These are phyloP conservation scores for Trifolium subterraneum DNA, from an alignment of 306 rosid genomes.

Conservation along the genomic window DNA sequence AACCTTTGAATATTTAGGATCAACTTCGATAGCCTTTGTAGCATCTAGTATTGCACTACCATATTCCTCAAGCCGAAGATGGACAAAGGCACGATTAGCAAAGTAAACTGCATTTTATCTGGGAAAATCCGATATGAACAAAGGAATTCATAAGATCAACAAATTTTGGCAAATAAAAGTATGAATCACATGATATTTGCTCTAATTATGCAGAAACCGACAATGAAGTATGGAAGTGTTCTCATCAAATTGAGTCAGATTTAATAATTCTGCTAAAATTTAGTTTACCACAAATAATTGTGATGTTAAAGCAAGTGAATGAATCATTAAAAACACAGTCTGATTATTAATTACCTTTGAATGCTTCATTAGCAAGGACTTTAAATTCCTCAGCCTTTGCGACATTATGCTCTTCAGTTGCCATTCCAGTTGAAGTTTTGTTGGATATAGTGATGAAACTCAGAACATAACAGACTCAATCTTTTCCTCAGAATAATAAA, in stretches of 20 bases:
- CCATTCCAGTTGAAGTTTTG: constrained; percentile 61
- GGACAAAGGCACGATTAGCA: constrained; percentile 96
- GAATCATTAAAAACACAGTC: neutral
- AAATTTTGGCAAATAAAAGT: constrained; percentile 11
- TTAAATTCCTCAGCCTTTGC: constrained; percentile 82
- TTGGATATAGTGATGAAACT: constrained; percentile 36
- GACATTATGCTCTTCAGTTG: constrained; percentile 54
- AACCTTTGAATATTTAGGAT: constrained; percentile 94
- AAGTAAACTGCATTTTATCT: constrained; percentile 87
- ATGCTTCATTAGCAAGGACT: constrained; percentile 81
- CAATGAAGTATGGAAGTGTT: neutral
- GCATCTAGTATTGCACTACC: constrained; percentile 98
- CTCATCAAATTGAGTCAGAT: constrained; percentile 19
- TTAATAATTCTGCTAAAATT: constrained; percentile 11
- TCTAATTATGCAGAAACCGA: constrained; percentile 19
- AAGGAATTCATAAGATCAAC: constrained; percentile 47
- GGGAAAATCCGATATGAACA: constrained; percentile 82
- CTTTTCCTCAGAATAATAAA: constrained; percentile 33
- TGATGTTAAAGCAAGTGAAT: constrained; percentile 24
- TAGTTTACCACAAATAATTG: constrained; percentile 4
- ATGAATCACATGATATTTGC: constrained; percentile 13
- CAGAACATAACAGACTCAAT: constrained; percentile 49
- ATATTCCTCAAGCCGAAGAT: constrained; percentile 91
- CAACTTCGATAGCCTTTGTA: constrained; percentile 82
- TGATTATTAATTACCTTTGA: constrained; percentile 60